phyloP scores from a whole-genome alignment of 2,329 filamentous ascomycete species.

The Nakataea oryzae region DNA sequence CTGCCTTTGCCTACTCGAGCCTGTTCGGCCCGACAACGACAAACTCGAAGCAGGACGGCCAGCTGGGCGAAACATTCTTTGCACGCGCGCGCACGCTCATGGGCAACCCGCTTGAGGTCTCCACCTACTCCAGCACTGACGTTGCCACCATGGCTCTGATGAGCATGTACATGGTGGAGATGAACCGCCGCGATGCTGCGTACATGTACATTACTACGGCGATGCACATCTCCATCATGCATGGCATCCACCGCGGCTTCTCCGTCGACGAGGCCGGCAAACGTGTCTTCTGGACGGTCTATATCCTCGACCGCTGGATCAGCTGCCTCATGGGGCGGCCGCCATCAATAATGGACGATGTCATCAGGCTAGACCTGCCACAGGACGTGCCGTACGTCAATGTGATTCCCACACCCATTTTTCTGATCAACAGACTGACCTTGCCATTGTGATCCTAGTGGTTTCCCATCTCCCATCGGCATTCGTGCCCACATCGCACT shows the following conservation, averaged over 20 bases:
- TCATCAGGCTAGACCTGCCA: conserved; percentile 31
- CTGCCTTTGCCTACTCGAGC: conserved; percentile 30
- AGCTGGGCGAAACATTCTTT: conserved; percentile 32
- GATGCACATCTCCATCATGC: conserved; percentile 35
- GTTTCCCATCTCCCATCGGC: conserved; percentile 30
- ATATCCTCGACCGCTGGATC: conserved; percentile 35
- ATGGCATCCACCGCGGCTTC: conserved; percentile 34
- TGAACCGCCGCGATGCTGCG: conserved; percentile 35
- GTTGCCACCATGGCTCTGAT: conserved; percentile 34
- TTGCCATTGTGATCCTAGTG: conserved; percentile 14
- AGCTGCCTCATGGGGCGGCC: conserved; percentile 39
- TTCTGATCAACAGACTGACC: conserved; percentile 4
- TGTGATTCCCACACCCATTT: background rate
- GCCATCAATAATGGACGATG: conserved; percentile 33
- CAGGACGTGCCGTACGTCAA: conserved; percentile 26
- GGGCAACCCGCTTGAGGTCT: conserved; percentile 35
- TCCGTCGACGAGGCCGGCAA: conserved; percentile 30
- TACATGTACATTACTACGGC: conserved; percentile 35
- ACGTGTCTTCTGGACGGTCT: conserved; percentile 41
- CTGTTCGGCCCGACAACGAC: conserved; percentile 19
- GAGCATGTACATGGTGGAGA: conserved; percentile 34
- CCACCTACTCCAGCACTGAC: conserved; percentile 28
- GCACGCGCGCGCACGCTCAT: conserved; percentile 30
- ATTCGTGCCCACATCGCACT: conserved; percentile 35
- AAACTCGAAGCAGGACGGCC: conserved; percentile 18